Evolutionary conservation across 306 rosid genomes (phyloP), one percentile per base, ranked within the genome.

Genomic region (Vigna mungo): DNA sequence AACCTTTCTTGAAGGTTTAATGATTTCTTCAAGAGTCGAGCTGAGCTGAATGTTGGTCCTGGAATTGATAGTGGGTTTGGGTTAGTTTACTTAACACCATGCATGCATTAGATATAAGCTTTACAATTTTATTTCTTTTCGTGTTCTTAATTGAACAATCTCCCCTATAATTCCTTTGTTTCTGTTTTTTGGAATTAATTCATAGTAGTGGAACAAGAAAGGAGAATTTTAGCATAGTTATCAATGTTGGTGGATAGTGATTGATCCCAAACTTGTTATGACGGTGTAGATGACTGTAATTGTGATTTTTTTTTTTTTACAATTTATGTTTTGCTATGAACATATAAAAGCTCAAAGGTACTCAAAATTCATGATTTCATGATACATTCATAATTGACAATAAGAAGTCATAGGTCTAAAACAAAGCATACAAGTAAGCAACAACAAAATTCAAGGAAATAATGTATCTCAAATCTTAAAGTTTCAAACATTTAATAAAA

Each of bases 81-180:
- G 49, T 60, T 73, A 23, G 62, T 59, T 74, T 60, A 17, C 56
- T 48, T n/a, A 52, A 25, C 70, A 6, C 25, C 5, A 4, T 82
- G 48, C 51, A 32, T 47, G 65, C 49, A 61, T 68, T 49, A 12
- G 16, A 36, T 47, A 46, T 12, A 74, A 44, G 21, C 16, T 5
- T 37, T 62, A 41, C 17, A 23, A 18, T 75, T 69, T 69, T 62
- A 18, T 56, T 21, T 62, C 58, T 17, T 49, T 46, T 17, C 10
- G 16, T 68, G 15, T 23, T 74, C 54, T n/a, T 68, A 37, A 17
- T 63, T 60, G 78, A 41, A 49, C 37, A 58, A 16, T 70, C 59
- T 68, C 12, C 63, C 32, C 20, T 56, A 20, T 11, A 27, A 23
- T 72, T 63, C 0, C 6, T 55, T 8, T 53, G 46, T 58, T 37